Conservation (phyloP, 441 rosid species). For the Caryocar brasiliense region DNA sequence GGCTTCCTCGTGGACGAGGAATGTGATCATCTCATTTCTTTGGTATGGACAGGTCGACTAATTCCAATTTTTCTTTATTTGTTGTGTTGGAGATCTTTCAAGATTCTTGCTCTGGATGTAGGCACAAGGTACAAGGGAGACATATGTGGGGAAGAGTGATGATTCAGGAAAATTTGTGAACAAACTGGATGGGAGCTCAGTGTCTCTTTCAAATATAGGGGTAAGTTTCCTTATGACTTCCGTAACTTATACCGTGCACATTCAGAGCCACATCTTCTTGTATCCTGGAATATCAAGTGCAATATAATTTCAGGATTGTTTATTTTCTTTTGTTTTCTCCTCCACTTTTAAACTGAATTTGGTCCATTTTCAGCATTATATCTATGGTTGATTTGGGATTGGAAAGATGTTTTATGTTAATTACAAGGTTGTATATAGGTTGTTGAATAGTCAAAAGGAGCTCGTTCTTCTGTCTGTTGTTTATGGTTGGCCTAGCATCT, state of each 20-base stretch:
- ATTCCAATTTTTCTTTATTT: neutral
- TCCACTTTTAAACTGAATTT: neutral
- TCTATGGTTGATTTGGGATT: too few relatives aligned
- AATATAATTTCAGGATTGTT: neutral
- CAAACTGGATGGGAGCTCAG: slow-evolving; percentile 27
- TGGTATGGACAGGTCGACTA: slow-evolving; percentile 33
- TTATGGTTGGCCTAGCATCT: too few relatives aligned
- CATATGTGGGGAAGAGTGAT: slow-evolving; percentile 12
- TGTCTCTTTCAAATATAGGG: slow-evolving; percentile 21
- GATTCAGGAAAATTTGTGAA: slow-evolving; percentile 18
- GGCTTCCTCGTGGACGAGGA: slow-evolving; percentile 66
- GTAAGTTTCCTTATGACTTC: slow-evolving; percentile 33
- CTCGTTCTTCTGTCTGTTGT: neutral
- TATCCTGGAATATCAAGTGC: too few relatives aligned
- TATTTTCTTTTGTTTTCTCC: neutral
- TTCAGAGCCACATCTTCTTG: too few relatives aligned
- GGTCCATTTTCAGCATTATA: too few relatives aligned
- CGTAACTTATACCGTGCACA: too few relatives aligned
- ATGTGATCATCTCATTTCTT: slow-evolving; percentile 60
- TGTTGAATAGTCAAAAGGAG: too few relatives aligned
- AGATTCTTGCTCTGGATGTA: slow-evolving; percentile 16
- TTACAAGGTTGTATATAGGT: too few relatives aligned
- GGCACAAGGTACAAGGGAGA: slow-evolving; percentile 28
- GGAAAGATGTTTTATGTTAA: too few relatives aligned
- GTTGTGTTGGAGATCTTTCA: neutral